These are phyloP conservation scores for Balamuthia mandrillaris DNA, from an alignment of 208 protist species.

Conservation along the genomic window DNA sequence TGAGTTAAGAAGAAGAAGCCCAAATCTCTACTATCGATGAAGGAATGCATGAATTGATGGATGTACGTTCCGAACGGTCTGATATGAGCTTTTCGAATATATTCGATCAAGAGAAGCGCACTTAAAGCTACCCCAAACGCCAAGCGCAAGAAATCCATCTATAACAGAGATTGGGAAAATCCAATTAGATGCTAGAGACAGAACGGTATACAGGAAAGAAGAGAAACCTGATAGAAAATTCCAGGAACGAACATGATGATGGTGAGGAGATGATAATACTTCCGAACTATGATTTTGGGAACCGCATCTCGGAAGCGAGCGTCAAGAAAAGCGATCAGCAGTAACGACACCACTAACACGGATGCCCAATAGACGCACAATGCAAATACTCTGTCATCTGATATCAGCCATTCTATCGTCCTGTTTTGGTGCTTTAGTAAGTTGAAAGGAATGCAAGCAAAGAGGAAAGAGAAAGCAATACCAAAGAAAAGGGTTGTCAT, in stretches of 20 bases:
- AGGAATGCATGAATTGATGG: neutral
- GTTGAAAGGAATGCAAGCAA: neutral
- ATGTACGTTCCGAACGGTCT: neutral
- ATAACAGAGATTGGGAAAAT: neutral
- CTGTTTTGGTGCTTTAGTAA: neutral
- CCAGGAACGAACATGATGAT: neutral
- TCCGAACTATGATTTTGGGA: neutral
- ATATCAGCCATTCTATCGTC: neutral
- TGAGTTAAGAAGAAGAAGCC: constrained; percentile 3
- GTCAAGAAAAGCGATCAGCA: neutral
- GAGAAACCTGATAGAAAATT: neutral
- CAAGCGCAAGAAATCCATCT: neutral
- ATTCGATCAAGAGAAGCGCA: neutral
- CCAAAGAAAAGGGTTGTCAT: neutral
- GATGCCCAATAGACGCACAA: neutral
- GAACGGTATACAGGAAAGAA: neutral
- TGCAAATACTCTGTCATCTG: neutral
- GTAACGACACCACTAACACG: neutral
- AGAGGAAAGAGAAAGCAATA: neutral
- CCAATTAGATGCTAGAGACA: neutral
- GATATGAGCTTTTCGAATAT: neutral
- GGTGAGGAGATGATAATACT: neutral
- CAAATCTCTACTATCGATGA: neutral
- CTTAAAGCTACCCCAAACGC: neutral
- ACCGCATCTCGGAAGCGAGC: neutral